Conservation (phyloP, 805 yeast genomes). For the Schwanniomyces vanrijiae region DNA sequence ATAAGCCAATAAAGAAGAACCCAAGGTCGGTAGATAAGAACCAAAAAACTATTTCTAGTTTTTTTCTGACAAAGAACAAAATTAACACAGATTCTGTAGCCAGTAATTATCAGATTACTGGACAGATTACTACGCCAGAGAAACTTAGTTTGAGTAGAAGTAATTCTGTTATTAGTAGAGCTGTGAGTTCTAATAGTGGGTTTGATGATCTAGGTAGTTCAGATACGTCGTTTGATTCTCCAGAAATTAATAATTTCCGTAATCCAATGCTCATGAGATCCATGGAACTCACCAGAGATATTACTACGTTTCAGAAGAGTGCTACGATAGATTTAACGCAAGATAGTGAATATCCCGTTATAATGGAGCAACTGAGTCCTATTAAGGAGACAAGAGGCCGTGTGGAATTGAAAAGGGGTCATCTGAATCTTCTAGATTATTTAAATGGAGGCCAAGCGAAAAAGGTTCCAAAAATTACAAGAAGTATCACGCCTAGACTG, state of each 20-base stretch:
- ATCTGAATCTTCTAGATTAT: slow-evolving; percentile 17
- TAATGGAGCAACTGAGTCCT: slow-evolving; percentile 6
- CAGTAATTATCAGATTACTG: slow-evolving; percentile 2
- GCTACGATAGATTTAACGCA: slow-evolving; percentile 8
- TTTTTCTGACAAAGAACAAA: slow-evolving; percentile 16
- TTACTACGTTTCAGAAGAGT: neutral
- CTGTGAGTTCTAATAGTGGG: slow-evolving; percentile 17
- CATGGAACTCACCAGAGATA: neutral
- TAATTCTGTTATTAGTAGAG: slow-evolving; percentile 19
- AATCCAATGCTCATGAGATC: slow-evolving; percentile 26
- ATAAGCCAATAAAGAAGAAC: slow-evolving; percentile 4
- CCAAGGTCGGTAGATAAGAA: slow-evolving; percentile 1
- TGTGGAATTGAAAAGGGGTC: slow-evolving; percentile 17
- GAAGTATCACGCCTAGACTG: slow-evolving; percentile 2
- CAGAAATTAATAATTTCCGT: slow-evolving; percentile 37
- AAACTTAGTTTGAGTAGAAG: slow-evolving; percentile 13
- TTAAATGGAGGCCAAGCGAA: slow-evolving; percentile 21
- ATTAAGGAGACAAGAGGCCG: neutral
- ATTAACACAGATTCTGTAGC: neutral
- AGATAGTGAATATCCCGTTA: slow-evolving; percentile 4
- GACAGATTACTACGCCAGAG: slow-evolving; percentile 13
- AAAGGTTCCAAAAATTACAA: slow-evolving; percentile 16
- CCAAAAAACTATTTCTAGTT: slow-evolving; percentile 29
- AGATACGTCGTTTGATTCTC: slow-evolving; percentile 39
- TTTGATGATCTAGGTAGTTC: slow-evolving; percentile 30